Conservation (phyloP, 2,329 filamentous ascomycete species). For the Mycosphaerelloides madeirae region DNA sequence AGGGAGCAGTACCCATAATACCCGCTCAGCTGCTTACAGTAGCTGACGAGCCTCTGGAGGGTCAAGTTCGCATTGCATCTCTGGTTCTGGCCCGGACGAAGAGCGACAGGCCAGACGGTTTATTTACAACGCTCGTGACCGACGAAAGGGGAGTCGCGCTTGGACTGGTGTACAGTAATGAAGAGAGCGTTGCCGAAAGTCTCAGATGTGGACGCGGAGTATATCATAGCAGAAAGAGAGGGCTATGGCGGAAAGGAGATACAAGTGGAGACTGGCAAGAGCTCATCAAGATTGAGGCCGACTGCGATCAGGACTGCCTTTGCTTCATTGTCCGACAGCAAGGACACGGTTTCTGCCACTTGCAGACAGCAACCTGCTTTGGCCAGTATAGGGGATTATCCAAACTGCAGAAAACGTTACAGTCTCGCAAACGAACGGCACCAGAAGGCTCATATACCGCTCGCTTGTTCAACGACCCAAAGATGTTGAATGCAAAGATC, state of each 20-base stretch:
- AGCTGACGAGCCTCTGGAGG: slow-evolving; percentile 54
- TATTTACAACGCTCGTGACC: slow-evolving; percentile 85
- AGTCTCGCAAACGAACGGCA: slow-evolving; percentile 74
- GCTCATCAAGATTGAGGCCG: slow-evolving; percentile 74
- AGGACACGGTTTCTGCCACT: slow-evolving; percentile 85
- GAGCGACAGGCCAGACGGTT: slow-evolving; percentile 75
- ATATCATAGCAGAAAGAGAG: slow-evolving; percentile 93
- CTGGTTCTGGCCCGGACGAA: slow-evolving; percentile 71
- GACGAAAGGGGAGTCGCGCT: slow-evolving; percentile 81
- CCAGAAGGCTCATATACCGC: slow-evolving; percentile 91
- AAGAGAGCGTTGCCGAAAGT: slow-evolving; percentile 83
- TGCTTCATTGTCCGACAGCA: slow-evolving; percentile 86
- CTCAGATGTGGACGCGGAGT: slow-evolving; percentile 76
- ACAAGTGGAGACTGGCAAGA: slow-evolving; percentile 93
- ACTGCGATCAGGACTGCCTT: slow-evolving; percentile 91
- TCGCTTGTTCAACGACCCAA: slow-evolving; percentile 83
- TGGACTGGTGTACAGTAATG: slow-evolving; percentile 89
- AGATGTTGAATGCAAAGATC: slow-evolving; percentile 88
- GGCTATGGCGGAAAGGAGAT: slow-evolving; percentile 93
- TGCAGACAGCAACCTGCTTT: slow-evolving; percentile 89
- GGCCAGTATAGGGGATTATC: slow-evolving; percentile 77
- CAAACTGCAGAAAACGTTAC: slow-evolving; percentile 79
- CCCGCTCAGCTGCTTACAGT: slow-evolving; percentile 66
- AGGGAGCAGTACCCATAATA: slow-evolving; percentile 63
- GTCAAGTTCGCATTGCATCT: slow-evolving; percentile 61